phyloP scores from a whole-genome alignment of 768 basidiomycete species.

The Lactifluus echinatus region DNA sequence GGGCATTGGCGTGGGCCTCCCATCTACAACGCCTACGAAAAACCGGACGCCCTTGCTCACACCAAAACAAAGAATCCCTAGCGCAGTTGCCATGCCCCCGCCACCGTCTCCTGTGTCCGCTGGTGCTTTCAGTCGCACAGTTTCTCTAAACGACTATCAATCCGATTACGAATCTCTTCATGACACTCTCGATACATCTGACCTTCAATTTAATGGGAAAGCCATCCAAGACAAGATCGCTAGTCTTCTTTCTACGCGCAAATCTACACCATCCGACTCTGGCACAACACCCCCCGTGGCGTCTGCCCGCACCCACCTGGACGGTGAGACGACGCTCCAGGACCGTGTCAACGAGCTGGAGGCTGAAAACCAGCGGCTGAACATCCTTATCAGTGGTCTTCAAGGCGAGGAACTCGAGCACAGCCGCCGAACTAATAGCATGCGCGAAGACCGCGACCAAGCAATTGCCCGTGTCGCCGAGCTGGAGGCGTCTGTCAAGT shows the following conservation, averaged over 20 bases:
- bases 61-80: constrained; percentile 59
- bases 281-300: constrained; percentile 18
- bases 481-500: constrained; percentile 36
- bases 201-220: constrained; percentile 30
- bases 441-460: constrained; percentile 40
- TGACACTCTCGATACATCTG: constrained; percentile 9
- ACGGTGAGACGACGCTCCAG: constrained; percentile 32
- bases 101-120: constrained; percentile 52
- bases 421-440: constrained; percentile 17
- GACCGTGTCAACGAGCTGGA: constrained; percentile 51
- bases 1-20: constrained; percentile 30
- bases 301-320: not conserved
- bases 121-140: constrained; percentile 30
- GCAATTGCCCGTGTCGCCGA: constrained; percentile 33
- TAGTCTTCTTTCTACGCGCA: constrained; percentile 31
- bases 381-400: constrained; percentile 12
- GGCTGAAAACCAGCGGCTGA: constrained; percentile 58
- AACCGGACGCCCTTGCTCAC: constrained; percentile 35
- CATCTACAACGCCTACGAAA: constrained; percentile 36
- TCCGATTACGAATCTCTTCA: constrained; percentile 10
- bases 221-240: constrained; percentile 44
- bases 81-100: constrained; percentile 74
- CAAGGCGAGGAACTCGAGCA: constrained; percentile 17
- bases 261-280: constrained; percentile 16
- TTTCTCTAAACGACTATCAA: constrained; percentile 31